Percentiles rank a stretch among this genome's conserved stretches.
These are phyloP conservation scores for Halophytophthora polymorphica DNA, from an alignment of 352 stramenopile species.

Conservation along the genomic window DNA sequence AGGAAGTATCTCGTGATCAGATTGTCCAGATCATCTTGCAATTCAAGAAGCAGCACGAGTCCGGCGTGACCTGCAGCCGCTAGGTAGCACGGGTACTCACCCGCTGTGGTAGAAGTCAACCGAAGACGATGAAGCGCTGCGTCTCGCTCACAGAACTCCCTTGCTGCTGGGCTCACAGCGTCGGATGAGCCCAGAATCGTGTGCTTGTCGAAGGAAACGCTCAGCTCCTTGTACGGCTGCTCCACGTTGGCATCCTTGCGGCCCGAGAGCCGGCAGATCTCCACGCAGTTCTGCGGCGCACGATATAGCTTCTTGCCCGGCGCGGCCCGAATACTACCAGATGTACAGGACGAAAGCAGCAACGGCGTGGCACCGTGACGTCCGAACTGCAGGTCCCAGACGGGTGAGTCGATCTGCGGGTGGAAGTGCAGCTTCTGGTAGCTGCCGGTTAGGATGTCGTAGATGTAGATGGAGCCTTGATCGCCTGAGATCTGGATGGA, in stretches of 20 bases:
- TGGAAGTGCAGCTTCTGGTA: conserved; percentile 83
- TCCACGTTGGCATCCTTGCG: conserved; percentile 52
- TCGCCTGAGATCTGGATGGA: conserved; percentile 76
- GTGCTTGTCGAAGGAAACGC: conserved; percentile 42
- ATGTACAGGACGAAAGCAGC: conserved; percentile 65
- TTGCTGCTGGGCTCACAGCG: conserved; percentile 31
- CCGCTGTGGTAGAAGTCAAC: conserved; percentile 37
- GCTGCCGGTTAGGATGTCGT: conserved; percentile 75
- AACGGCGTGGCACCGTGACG: conserved; percentile 40
- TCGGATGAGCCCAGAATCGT: conserved; percentile 47
- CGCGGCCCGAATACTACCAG: conserved; percentile 58
- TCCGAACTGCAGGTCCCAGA: conserved; percentile 78
- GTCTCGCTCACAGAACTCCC: conserved; percentile 75
- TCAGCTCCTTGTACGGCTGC: conserved; percentile 54
- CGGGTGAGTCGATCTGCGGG: conserved; percentile 78
- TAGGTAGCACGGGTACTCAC: conserved; percentile 59
- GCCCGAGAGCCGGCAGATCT: conserved; percentile 61
- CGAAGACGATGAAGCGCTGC: conserved; percentile 71
- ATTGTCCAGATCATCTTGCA: conserved; percentile 58
- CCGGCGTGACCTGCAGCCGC: conserved; percentile 63
- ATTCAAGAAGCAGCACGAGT: conserved; percentile 68
- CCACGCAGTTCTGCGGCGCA: conserved; percentile 57
- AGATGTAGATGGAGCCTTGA: conserved; percentile 76
- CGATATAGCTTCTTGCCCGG: conserved; percentile 68
- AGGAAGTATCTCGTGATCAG: conserved; percentile 52